phyloP scores from a whole-genome alignment of 2,329 filamentous ascomycete genomes.

The Chlorencoelia australis region DNA sequence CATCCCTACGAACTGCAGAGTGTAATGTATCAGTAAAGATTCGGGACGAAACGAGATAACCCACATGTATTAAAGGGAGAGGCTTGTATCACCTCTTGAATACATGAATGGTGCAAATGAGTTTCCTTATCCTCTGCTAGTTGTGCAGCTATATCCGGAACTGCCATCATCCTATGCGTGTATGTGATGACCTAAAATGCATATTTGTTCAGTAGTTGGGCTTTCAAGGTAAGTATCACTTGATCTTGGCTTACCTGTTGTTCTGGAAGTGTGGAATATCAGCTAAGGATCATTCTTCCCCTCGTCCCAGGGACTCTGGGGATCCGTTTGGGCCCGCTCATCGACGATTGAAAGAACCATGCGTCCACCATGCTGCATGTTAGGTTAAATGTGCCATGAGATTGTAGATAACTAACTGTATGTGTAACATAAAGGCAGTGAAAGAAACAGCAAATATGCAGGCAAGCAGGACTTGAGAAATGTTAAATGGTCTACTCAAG shows the following conservation, averaged over 20 bases:
- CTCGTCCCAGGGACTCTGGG: conserved; percentile 1
- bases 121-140: neutral
- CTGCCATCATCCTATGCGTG: conserved; percentile 8
- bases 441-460: too few species aligned
- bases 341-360: conserved; percentile 2
- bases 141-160: conserved; percentile 3
- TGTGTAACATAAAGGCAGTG: too few species aligned
- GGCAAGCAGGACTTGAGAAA: too few species aligned
- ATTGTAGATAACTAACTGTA: too few species aligned
- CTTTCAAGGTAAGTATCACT: neutral
- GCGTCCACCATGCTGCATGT: conserved; percentile 3
- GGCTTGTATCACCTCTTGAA: conserved; percentile 3
- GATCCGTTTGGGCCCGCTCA: neutral
- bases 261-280: conserved; percentile 7
- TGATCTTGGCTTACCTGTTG: conserved; percentile 2
- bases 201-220: neutral
- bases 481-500: too few species aligned
- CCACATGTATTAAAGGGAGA: conserved; percentile 4
- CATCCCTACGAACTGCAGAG: neutral
- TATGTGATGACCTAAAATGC: conserved; percentile 4
- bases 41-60: too few species aligned
- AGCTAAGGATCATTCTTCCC: conserved; percentile 5
- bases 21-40: too few species aligned
- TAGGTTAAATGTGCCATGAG: too few species aligned
- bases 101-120: conserved; percentile 1